Evolutionary conservation across 257 asterid species (phyloP), one percentile per base, ranked within the genome.

Genomic region (Anisodus acutangulus): DNA sequence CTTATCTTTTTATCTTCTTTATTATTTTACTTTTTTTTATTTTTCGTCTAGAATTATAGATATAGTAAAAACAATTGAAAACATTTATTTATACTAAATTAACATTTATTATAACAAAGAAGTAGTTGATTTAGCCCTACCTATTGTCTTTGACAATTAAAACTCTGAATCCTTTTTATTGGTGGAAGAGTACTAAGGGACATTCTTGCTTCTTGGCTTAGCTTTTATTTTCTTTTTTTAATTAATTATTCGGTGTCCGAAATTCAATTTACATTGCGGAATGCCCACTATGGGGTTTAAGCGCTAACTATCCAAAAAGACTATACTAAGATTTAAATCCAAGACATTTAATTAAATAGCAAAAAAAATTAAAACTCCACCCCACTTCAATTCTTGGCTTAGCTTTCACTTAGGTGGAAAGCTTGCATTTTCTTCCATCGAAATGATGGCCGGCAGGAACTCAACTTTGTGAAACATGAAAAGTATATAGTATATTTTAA

Each of bases 331-430:
- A 37, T 0, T 68, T 6, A 15, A 68, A 37, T 68, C 13, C 1
- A 3, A 37, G 6, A 35, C 2, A 2, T 67, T 3, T 3, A 3
- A 67, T 67, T 5, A 35, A 67, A 31, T 0, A 35, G 89, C 85
- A 88, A 89, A 87, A 85, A 85, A 84, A 84, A 84, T 41, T 47
- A 83, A 82, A 49, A 69, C 88, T 85, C 78, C 85, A 13, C 37
- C 13, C 16, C n/a, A 55, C 37, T 58, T 68, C 55, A 85, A 83
- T 70, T 76, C 88, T 87, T 87, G 85, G 72, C 86, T 88, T 85
- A 86, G 88, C 86, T 88, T 88, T 85, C 86, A 59, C 85, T 87
- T 66, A 88, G 88, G 85, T 88, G 91, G 86, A 86, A 83, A 85
- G 86, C 85, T 85, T 53, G 84, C 83, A 55, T 79, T 88, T 85